Evolutionary conservation across 495 filamentous ascomycete genomes (phyloP), one percentile per base, ranked within the genome.

Genomic region (Aspergillus haitiensis): DNA sequence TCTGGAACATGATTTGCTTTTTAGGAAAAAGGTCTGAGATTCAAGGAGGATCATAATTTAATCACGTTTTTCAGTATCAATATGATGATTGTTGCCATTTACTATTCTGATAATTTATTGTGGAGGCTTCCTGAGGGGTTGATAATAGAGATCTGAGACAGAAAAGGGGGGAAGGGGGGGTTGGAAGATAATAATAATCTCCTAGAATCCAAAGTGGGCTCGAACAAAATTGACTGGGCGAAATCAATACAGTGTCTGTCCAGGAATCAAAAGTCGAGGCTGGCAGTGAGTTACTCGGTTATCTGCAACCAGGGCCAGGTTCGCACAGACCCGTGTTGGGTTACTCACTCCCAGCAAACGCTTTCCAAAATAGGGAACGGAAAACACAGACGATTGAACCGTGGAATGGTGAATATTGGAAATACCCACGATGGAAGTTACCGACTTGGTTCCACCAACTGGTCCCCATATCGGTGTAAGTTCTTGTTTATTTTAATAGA

Each of bases 231-330:
- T 15, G 1, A 18, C 44, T 21, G 42, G 11, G 44, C 44, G 27
- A 9, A 21, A 47, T 47, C n/a, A 21, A 18, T 10, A 33, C n/a
- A 12, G 21, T 12, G 48, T 11, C 36, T 53, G 37, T 46, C 57
- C 11, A 53, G n/a, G 13, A 36, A 18, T 32, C 36, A 34, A 59
- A 52, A 32, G 40, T 51, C 35, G 31, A 11, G 32, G 21, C 21
- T 33, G 9, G 21, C 21, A 51, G 48, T 40, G 1, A 18, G 13
- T 16, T 31, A 34, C 10, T 31, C 34, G 37, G 12, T 45, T 52
- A 18, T 49, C 52, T 64, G 62, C 62, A 64, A 27, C 53, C 40
- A 15, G 50, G 51, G 32, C 58, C 53, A 54, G 62, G 62, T 58
- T 55, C 50, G 62, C 62, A 61, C 62, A 61, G 62, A 64, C 58